Conservation (phyloP, 805 yeast species). For the Candida succiphila region DNA sequence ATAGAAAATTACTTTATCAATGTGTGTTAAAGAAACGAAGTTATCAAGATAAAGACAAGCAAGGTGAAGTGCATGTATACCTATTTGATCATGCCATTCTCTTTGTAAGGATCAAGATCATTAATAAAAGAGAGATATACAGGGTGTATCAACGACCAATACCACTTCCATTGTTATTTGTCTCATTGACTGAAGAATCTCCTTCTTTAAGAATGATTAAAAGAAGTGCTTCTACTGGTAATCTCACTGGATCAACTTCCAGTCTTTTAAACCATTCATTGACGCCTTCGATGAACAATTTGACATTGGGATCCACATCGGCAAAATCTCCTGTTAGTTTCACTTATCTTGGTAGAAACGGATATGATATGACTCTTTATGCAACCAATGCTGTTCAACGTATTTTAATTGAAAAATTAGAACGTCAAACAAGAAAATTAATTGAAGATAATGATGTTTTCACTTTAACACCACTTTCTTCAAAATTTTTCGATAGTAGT, state of each 20-base stretch:
- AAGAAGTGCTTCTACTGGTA: constrained; percentile 27
- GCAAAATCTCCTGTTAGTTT: constrained; percentile 40
- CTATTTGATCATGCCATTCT: constrained; percentile 81
- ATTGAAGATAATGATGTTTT: constrained; percentile 70
- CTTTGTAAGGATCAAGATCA: constrained; percentile 76
- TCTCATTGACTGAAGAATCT: constrained; percentile 69
- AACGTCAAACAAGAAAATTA: constrained; percentile 67
- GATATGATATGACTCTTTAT: constrained; percentile 42
- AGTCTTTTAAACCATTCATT: constrained; percentile 16
- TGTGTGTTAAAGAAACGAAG: constrained; percentile 67
- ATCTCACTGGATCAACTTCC: constrained; percentile 19
- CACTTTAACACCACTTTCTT: constrained; percentile 64
- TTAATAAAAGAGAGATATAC: constrained; percentile 83
- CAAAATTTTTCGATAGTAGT: constrained; percentile 61
- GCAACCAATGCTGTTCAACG: constrained; percentile 61
- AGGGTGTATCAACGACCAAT: constrained; percentile 87
- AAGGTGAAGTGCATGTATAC: constrained; percentile 77
- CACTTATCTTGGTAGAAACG: constrained; percentile 42
- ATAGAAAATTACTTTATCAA: constrained; percentile 70
- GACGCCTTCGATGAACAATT: constrained; percentile 6
- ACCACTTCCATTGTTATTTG: constrained; percentile 66
- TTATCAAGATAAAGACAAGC: constrained; percentile 55
- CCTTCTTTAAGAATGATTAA: constrained; percentile 45
- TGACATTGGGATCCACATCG: constrained; percentile 14
- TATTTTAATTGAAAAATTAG: constrained; percentile 71